phyloP scores from a whole-genome alignment of 306 rosid genomes.

The Carpinus fangiana region DNA sequence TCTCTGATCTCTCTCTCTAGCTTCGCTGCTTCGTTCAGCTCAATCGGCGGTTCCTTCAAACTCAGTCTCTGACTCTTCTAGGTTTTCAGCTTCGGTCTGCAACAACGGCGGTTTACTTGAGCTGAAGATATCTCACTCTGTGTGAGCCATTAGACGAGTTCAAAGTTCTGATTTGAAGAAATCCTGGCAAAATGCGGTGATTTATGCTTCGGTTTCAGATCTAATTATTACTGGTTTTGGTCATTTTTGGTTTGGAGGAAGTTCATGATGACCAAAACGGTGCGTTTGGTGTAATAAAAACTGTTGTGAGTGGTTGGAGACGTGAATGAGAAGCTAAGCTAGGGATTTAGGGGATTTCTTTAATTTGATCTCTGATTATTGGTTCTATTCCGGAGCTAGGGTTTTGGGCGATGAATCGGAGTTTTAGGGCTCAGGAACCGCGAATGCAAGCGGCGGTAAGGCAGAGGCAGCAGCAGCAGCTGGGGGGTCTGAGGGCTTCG shows the following conservation, averaged over 20 bases:
- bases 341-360: slow-evolving; percentile 26
- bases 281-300: slow-evolving; percentile 29
- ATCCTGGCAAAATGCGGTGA: neutral
- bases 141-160: neutral
- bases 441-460: slow-evolving; percentile 62
- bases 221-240: slow-evolving; percentile 24
- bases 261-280: slow-evolving; percentile 2
- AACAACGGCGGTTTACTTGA: slow-evolving; percentile 35
- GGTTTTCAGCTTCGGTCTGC: slow-evolving; percentile 30
- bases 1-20: slow-evolving; percentile 30
- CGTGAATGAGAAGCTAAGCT: slow-evolving; percentile 25
- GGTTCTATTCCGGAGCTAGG: slow-evolving; percentile 16
- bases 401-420: slow-evolving; percentile 71
- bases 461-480: slow-evolving; percentile 70
- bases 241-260: slow-evolving; percentile 14
- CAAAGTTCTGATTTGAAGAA: neutral
- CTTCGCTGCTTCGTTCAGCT: slow-evolving; percentile 1
- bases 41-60: slow-evolving; percentile 18
- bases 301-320: slow-evolving; percentile 30
- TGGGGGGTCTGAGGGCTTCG: slow-evolving; percentile 42
- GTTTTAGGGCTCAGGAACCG: slow-evolving; percentile 81
- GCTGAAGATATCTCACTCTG: neutral
- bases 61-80: slow-evolving; percentile 21
- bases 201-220: slow-evolving; percentile 30
- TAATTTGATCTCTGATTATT: slow-evolving; percentile 26